phyloP scores from a whole-genome alignment of 768 basidiomycete genomes.

The Boletus tomentosulus region DNA sequence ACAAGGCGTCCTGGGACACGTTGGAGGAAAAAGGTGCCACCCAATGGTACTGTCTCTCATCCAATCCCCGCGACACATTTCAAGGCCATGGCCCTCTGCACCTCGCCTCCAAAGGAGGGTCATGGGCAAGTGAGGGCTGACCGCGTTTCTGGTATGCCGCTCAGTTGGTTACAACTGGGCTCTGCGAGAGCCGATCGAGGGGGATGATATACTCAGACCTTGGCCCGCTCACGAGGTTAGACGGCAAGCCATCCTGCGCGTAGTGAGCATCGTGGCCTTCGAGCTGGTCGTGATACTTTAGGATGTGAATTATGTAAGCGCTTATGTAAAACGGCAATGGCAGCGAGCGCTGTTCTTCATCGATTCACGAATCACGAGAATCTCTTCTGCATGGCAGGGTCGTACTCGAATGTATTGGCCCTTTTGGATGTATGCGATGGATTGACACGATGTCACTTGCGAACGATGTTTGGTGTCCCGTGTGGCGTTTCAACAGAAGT shows the following conservation, averaged over 20 bases:
- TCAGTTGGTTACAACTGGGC: slow-evolving; percentile 52
- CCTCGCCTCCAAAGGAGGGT: slow-evolving; percentile 33
- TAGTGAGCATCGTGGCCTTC: slow-evolving; percentile 45
- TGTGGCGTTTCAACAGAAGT: too few relatives aligned
- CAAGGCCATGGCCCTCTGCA: slow-evolving; percentile 30
- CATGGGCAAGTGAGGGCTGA: slow-evolving; percentile 36
- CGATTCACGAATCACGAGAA: too few relatives aligned
- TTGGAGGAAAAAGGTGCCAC: slow-evolving; percentile 9
- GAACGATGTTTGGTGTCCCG: too few relatives aligned
- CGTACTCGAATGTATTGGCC: too few relatives aligned
- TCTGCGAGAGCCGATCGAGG: slow-evolving; percentile 60
- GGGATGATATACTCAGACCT: slow-evolving; percentile 74
- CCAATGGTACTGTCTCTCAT: slow-evolving; percentile 16
- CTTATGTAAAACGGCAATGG: too few relatives aligned
- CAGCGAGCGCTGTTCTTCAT: too few relatives aligned
- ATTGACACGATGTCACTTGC: too few relatives aligned
- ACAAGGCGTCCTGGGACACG: slow-evolving; percentile 9
- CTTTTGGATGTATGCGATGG: too few relatives aligned
- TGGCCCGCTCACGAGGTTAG: slow-evolving; percentile 64
- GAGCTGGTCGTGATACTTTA: slow-evolving; percentile 24
- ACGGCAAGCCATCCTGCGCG: slow-evolving; percentile 39
- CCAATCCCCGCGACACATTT: slow-evolving; percentile 53
- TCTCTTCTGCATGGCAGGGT: too few relatives aligned
- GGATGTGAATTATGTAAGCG: too few relatives aligned
- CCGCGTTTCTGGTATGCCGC: slow-evolving; percentile 66